Percentiles rank a stretch among this genome's conserved stretches.
Evolutionary conservation across 768 basidiomycete genomes (phyloP).

Genomic region (Phanerochaete sordida): DNA sequence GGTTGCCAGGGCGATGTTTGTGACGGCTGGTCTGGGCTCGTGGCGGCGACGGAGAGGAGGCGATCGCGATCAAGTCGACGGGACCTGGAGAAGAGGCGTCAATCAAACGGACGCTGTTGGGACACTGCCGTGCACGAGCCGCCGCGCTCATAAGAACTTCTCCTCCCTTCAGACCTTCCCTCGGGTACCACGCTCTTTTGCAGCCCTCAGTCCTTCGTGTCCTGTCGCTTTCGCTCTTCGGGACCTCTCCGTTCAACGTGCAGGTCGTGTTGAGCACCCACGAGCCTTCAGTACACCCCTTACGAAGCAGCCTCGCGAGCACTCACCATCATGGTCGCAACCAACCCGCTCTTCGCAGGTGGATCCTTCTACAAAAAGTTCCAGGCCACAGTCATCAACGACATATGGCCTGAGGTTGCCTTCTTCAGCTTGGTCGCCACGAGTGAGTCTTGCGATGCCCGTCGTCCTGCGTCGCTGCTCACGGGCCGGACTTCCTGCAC

Average conservation of each 20-base stretch:
- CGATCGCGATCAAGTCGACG: not conserved
- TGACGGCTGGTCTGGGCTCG: not conserved
- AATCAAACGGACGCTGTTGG: not conserved
- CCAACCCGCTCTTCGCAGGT: slow-evolving; percentile 32
- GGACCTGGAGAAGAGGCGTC: not conserved
- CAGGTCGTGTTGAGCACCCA: slow-evolving; percentile 2
- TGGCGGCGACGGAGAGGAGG: not conserved
- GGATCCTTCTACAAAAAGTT: slow-evolving; percentile 48
- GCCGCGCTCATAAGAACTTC: not conserved
- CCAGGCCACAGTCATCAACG: slow-evolving; percentile 57
- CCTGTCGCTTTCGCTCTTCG: not conserved
- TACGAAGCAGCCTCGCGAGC: not conserved
- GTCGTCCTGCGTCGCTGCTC: slow-evolving; percentile 7
- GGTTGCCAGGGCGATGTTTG: not conserved
- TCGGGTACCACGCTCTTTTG: slow-evolving; percentile 1
- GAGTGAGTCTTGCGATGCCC: slow-evolving; percentile 36
- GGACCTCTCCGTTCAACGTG: not conserved
- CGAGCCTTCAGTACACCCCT: not conserved
- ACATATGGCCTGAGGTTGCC: slow-evolving; percentile 60
- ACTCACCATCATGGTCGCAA: slow-evolving; percentile 9
- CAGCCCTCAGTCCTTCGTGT: not conserved
- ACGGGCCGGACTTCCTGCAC: too few species aligned
- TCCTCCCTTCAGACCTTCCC: not conserved
- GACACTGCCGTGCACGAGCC: not conserved
- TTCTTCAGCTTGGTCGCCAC: slow-evolving; percentile 61